These are phyloP conservation scores for Chernovozyma sophiae-reginae DNA, from an alignment of 1,139 yeast genomes.

Conservation along the genomic window DNA sequence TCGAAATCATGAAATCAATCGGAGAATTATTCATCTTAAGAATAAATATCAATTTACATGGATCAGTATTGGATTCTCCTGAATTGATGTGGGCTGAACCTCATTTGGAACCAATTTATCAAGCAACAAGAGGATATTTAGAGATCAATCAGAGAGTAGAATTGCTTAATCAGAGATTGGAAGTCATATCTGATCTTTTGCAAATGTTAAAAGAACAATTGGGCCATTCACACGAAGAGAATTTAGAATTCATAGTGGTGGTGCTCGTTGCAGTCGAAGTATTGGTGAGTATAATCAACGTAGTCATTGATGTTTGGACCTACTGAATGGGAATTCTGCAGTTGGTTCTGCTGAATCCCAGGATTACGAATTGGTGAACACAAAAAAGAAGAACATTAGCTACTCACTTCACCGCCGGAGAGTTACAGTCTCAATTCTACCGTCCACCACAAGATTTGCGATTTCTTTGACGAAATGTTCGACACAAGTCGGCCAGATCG, in stretches of 20 bases:
- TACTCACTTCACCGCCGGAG: no score
- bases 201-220: constrained; percentile 96
- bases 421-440: no score
- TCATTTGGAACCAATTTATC: constrained; percentile 92
- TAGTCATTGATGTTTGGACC: constrained; percentile 39
- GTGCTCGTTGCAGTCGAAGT: constrained; percentile 92
- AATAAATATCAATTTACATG: constrained; percentile 88
- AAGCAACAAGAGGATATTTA: constrained; percentile 90
- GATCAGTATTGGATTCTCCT: constrained; percentile 92
- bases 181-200: constrained; percentile 85
- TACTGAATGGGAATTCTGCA: constrained; percentile 11
- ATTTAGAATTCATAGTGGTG: constrained; percentile 86
- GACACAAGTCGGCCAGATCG: no score
- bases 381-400: not conserved
- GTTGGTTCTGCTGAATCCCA: not conserved
- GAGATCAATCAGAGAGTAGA: constrained; percentile 93
- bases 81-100: constrained; percentile 99
- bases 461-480: no score
- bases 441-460: no score
- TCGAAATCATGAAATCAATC: constrained; percentile 92
- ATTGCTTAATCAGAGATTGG: constrained; percentile 81
- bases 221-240: constrained; percentile 89
- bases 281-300: constrained; percentile 77
- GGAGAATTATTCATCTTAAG: constrained; percentile 91
- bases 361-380: not conserved